Conservation (phyloP, 2,329 filamentous ascomycete species). For the Trichoderma aggressivum region DNA sequence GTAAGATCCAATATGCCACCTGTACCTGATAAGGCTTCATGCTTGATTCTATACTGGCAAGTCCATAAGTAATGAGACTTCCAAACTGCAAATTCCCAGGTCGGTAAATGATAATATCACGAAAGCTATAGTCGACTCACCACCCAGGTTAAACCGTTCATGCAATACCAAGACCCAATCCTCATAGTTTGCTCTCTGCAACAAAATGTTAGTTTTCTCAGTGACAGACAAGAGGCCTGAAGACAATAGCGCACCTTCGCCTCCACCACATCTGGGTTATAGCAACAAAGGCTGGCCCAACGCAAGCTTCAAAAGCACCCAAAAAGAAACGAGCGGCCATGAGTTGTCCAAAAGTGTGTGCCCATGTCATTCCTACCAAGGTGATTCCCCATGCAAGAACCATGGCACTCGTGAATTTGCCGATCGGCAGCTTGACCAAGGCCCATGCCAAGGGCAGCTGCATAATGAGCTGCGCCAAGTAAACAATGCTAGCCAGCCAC, state of each 20-base stretch:
- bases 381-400: constrained; percentile 54
- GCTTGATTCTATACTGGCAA: constrained; percentile 53
- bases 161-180: constrained; percentile 57
- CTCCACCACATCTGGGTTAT: constrained; percentile 63
- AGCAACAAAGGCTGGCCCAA: constrained; percentile 51
- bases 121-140: constrained; percentile 26
- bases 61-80: constrained; percentile 54
- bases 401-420: constrained; percentile 57
- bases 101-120: not conserved
- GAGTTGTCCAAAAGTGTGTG: constrained; percentile 46
- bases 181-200: constrained; percentile 53
- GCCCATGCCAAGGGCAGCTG: constrained; percentile 55
- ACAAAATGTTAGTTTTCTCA: not conserved
- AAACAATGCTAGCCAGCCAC: constrained; percentile 60
- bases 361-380: constrained; percentile 50
- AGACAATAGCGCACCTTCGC: constrained; percentile 34
- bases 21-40: constrained; percentile 47
- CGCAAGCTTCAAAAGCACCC: constrained; percentile 52
- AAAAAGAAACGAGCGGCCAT: constrained; percentile 54
- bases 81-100: constrained; percentile 38
- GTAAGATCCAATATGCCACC: not conserved
- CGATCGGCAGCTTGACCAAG: constrained; percentile 58
- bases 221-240: too few relatives aligned
- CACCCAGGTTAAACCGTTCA: constrained; percentile 58
- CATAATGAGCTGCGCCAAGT: constrained; percentile 57